Base-by-base conservation (phyloP, 2,329 filamentous ascomycete genomes). In the Chaetomium globosum region DNA sequence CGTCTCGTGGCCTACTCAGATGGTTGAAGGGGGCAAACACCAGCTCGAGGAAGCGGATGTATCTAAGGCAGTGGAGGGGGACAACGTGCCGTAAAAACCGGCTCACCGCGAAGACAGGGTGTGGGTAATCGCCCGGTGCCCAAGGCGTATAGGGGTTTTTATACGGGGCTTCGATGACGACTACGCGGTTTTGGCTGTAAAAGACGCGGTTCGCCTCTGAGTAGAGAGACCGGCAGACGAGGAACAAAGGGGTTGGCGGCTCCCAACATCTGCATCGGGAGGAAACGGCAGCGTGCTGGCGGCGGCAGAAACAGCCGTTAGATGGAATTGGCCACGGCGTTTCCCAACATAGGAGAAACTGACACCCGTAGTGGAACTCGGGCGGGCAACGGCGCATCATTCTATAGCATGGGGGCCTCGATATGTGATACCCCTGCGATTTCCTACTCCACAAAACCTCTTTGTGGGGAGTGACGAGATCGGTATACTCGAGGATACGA, bases 401-500 rank as follows among this genome's bases (percentile, higher is more conserved):
- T 19, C 4, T 43, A 43, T 43, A 43, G 39, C n/a, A 48, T 23
- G n/a, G n/a, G 46, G 21, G 6, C n/a, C n/a, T 12, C n/a, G 4
- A 4, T 19, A 10, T 36, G 8, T 13, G 19, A 28, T 46, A 53
- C 1, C 59, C 59, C 9, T 12, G n/a, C 8, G 19, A 31, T 48
- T 7, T 9, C 12, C 49, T 36, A 19, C 33, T 46, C 72, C 72
- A 73, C 8, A 66, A 54, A 5, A 71, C 67, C 19, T 71, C 57
- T 12, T 59, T 68, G 5, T 39, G 60, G 0, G 71, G 72, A 0
- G 68, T 66, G 23, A 72, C 65, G 1, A 73, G 66, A 33, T 73
- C 70, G 9, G 71, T 73, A 43, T 73, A 69, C 46, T 58, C 39
- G 9, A 73, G 65, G 4, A 73, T 69, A 3, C 65, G 54, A 28